Percentiles rank a stretch among this genome's conserved stretches.
Evolutionary conservation across 768 basidiomycete genomes (phyloP).

Genomic region (Tremella yokohamensis): DNA sequence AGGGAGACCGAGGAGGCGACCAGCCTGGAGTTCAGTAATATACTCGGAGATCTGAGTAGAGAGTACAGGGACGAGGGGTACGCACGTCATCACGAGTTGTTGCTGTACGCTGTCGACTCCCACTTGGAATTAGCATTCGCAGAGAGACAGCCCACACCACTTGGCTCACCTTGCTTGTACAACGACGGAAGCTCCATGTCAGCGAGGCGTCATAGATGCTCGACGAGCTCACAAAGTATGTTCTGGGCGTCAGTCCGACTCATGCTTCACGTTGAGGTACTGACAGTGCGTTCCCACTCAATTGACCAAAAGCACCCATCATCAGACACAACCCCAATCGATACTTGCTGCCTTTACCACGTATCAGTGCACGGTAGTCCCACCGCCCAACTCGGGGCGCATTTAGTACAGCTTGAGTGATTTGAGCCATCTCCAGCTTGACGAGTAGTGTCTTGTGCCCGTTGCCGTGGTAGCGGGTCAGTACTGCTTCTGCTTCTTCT

Average conservation of each 20-base stretch:
- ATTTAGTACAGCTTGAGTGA: neutral
- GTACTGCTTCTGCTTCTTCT: slow-evolving; percentile 19
- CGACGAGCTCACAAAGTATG: neutral
- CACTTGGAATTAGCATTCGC: slow-evolving; percentile 13
- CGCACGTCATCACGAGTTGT: slow-evolving; percentile 37
- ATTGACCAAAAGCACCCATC: slow-evolving; percentile 27
- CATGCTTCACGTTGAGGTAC: slow-evolving; percentile 3
- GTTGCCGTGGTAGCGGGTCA: slow-evolving; percentile 29
- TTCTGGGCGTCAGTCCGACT: neutral
- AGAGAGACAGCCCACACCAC: too few relatives aligned
- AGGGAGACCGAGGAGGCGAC: slow-evolving; percentile 24
- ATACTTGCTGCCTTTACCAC: slow-evolving; percentile 17
- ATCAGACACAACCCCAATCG: slow-evolving; percentile 24
- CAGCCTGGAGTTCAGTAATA: slow-evolving; percentile 10
- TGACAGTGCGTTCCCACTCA: slow-evolving; percentile 23
- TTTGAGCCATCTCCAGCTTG: slow-evolving; percentile 23
- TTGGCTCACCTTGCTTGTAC: slow-evolving; percentile 27
- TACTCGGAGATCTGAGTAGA: too few relatives aligned
- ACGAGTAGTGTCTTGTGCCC: slow-evolving; percentile 22
- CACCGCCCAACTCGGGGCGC: slow-evolving; percentile 13
- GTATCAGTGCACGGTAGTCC: slow-evolving; percentile 19
- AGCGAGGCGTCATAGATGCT: neutral
- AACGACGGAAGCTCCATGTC: slow-evolving; percentile 17
- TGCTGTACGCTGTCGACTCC: slow-evolving; percentile 20
- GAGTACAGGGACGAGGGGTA: neutral